phyloP scores from a whole-genome alignment of 176 grass and related monocot species.

The Pontederia paniculata region DNA sequence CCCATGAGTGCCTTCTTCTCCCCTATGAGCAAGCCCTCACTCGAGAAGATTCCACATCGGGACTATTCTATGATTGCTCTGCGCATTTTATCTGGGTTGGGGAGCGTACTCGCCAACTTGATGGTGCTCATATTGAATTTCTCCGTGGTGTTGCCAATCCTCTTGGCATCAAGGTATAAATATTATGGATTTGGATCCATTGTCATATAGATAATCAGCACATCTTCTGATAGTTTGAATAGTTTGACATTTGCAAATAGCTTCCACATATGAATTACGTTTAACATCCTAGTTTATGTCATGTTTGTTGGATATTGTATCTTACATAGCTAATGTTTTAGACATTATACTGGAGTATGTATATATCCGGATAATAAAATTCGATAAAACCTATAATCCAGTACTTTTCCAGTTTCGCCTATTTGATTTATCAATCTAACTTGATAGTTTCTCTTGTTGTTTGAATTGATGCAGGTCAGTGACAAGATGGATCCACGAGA shows the following conservation, averaged over 20 bases:
- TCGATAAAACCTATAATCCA: too few relatives aligned
- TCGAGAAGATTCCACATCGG: constrained; percentile 76
- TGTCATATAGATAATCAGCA: not conserved
- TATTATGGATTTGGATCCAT: not conserved
- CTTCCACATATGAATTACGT: too few relatives aligned
- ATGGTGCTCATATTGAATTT: constrained; percentile 83
- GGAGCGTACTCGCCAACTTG: constrained; percentile 86
- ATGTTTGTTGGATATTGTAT: too few relatives aligned
- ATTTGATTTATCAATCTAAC: not conserved
- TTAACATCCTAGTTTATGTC: too few relatives aligned
- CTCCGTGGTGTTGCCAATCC: constrained; percentile 78
- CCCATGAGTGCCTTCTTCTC: constrained; percentile 85
- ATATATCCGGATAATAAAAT: too few relatives aligned
- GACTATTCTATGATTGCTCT: constrained; percentile 73
- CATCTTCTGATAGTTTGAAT: too few relatives aligned
- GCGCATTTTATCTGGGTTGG: constrained; percentile 89
- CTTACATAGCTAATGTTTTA: too few relatives aligned
- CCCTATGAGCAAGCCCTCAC: constrained; percentile 80
- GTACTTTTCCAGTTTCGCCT: not conserved
- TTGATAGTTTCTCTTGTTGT: not conserved
- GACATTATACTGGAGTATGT: too few relatives aligned
- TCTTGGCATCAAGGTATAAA: constrained; percentile 76
- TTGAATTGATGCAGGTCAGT: constrained; percentile 42
- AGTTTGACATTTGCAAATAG: too few relatives aligned
- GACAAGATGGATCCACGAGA: constrained; percentile 89